Base-by-base conservation (phyloP, 106 monocot species). In the Dendrobium huoshanense region DNA sequence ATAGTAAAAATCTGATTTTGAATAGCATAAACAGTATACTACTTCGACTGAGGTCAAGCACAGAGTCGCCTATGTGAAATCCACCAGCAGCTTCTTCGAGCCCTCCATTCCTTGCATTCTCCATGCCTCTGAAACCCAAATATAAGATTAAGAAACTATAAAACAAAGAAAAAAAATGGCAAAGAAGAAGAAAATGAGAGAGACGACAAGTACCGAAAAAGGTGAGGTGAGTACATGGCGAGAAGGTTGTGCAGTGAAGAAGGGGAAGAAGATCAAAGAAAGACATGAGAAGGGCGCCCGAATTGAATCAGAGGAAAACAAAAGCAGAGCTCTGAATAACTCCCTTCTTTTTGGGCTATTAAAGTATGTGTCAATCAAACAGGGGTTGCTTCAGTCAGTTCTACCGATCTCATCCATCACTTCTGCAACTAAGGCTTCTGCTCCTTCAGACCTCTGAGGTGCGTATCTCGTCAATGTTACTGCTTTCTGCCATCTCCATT, bases 21-120 rank as follows among this genome's bases (percentile, higher is more conserved):
- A 55, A 49, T 8, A 76, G 75, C 33, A 16, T 5, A 55, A 44
- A 47, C 1, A 79, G 29, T 42, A 67, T 7, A 61, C 16, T 79
- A 91, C 87, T 91, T 84, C 85, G 78, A 19, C 82, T 79, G 80
- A 88, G 83, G 77, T 89, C 87, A 77, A 87, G 79, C 77, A 88
- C 84, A 40, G 86, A 82, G 78, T 94, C 91, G 18, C 89, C 84
- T n/a, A 90, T 72, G 64, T 89, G 86, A 81, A 84, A 91, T 61
- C 85, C 91, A 43, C 85, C 54, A 33, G 78, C 81, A 77, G 51
- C 24, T 79, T 87, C 78, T 25, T 85, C 86, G 18, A 41, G 20
- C n/a, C 37, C 77, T 4, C 55, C 44, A 11, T 22, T 64, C 24
- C 61, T 29, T n/a, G 43, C 72, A 68, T 56, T 84, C 45, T 85